Base-by-base conservation (phyloP, 306 rosid species). In the Rosa lucieae region DNA sequence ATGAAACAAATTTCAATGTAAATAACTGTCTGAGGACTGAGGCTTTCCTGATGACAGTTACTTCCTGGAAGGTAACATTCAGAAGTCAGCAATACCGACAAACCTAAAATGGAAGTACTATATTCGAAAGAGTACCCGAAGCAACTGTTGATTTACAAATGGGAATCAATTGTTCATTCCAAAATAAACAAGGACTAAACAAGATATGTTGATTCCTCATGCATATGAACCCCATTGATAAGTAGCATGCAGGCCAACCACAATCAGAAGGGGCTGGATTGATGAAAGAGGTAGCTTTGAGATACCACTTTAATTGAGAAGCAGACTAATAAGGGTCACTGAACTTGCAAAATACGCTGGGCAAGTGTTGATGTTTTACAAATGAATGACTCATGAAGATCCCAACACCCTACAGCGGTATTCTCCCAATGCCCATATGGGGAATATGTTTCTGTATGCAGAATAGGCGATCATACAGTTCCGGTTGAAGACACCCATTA, bases 351-450 rank as follows among this genome's bases (percentile, higher is more conserved):
- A 76, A 61, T 47, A 62, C 72, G n/a, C 39, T 10, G 11, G 12
- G n/a, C 1, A 4, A 63, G 12, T 3, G 43, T 1, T 15, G 21
- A 73, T 10, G 20, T 46, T 5, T 26, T 46, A 23, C 32, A 59
- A 17, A 75, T 44, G 37, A 26, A 65, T 59, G 39, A 70, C 59
- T 75, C 71, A 76, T 18, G 68, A 49, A 40, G 72, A 77, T 86
- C 79, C 82, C 82, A 89, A 80, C 56, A 91, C 93, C 75, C 72
- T 88, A 23, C 66, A 23, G 48, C 77, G 85, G 79, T 91, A 93
- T 51, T 93, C 98, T 72, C 97, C 98, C 86, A 93, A 82, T 0
- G 98, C 98, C 98, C 98, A 93, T 32, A 93, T 88, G 18, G 98
- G 98, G 85, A 93, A 93, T 80, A 91, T 89, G 84, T 88, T 91